phyloP scores from a whole-genome alignment of 192 early-diverging fungal genomes.

The Coemansia sp. region DNA sequence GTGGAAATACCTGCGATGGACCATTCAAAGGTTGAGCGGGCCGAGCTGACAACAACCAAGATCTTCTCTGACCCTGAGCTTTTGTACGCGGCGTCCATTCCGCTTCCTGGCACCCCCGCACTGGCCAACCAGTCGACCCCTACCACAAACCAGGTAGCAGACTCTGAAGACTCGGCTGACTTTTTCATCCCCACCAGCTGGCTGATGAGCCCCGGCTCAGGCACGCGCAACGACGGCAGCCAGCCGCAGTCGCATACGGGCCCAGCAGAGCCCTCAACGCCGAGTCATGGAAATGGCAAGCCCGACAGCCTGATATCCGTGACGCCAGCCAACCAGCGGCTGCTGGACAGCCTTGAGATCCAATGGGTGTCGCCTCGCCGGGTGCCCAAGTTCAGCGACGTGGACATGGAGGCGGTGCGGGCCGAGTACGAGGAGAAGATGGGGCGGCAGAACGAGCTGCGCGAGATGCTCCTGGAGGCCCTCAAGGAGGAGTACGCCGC shows the following conservation, averaged over 20 bases:
- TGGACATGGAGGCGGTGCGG: constrained; percentile 31
- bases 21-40: not conserved
- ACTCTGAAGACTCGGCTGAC: constrained; percentile 15
- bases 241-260: constrained; percentile 5
- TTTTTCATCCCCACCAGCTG: constrained; percentile 50
- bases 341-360: constrained; percentile 49
- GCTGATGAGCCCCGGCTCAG: constrained; percentile 43
- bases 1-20: constrained; percentile 1
- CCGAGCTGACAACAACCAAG: constrained; percentile 39
- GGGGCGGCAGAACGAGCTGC: constrained; percentile 36
- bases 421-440: constrained; percentile 34
- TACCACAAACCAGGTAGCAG: not conserved
- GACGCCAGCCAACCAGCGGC: constrained; percentile 46
- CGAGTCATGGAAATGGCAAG: not conserved
- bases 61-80: constrained; percentile 46
- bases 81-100: constrained; percentile 39
- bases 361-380: constrained; percentile 49
- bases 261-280: constrained; percentile 8
- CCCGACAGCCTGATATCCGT: constrained; percentile 33
- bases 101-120: constrained; percentile 41
- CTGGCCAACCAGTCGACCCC: constrained; percentile 25
- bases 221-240: constrained; percentile 5
- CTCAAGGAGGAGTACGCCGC: constrained; percentile 42
- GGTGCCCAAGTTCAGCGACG: constrained; percentile 51
- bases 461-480: constrained; percentile 40